phyloP scores from a whole-genome alignment of 768 basidiomycete species.

The Tulasnella sp. region DNA sequence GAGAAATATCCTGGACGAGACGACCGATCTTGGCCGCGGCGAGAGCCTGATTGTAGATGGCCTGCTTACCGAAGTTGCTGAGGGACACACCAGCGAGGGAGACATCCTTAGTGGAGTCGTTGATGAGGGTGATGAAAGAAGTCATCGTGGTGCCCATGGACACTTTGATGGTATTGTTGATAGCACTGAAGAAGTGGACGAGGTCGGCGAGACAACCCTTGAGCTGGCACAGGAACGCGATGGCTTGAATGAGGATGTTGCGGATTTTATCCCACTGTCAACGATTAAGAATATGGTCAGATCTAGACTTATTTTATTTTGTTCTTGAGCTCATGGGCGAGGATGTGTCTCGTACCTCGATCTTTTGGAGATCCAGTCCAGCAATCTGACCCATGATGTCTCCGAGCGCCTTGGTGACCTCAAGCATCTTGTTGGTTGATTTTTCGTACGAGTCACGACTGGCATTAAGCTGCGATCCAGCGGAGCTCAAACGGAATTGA shows the following conservation, averaged over 20 bases:
- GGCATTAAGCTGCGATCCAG: not conserved
- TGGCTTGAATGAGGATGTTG: not conserved
- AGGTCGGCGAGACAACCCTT: not conserved
- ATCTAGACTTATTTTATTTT: not conserved
- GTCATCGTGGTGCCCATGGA: not conserved
- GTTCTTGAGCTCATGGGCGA: too few relatives aligned
- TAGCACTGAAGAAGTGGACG: not conserved
- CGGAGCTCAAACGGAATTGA: not conserved
- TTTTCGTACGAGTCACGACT: not conserved
- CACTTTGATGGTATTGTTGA: not conserved
- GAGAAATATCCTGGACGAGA: not conserved
- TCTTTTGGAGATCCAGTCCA: too few relatives aligned
- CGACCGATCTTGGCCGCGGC: not conserved
- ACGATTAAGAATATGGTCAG: not conserved
- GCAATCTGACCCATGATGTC: not conserved
- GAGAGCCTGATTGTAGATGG: not conserved
- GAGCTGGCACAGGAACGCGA: not conserved
- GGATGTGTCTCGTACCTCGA: too few relatives aligned
- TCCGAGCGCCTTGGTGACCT: not conserved
- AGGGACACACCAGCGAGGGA: not conserved
- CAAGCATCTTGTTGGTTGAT: not conserved
- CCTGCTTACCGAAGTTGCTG: not conserved
- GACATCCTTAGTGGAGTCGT: not conserved
- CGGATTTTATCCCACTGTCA: slow-evolving; percentile 4
- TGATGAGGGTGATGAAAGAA: not conserved